A percentile compares a stretch with the other conserved stretches of the same genome.
phyloP scores from a whole-genome alignment of 495 filamentous ascomycete genomes.

The Tricharina praecox region DNA sequence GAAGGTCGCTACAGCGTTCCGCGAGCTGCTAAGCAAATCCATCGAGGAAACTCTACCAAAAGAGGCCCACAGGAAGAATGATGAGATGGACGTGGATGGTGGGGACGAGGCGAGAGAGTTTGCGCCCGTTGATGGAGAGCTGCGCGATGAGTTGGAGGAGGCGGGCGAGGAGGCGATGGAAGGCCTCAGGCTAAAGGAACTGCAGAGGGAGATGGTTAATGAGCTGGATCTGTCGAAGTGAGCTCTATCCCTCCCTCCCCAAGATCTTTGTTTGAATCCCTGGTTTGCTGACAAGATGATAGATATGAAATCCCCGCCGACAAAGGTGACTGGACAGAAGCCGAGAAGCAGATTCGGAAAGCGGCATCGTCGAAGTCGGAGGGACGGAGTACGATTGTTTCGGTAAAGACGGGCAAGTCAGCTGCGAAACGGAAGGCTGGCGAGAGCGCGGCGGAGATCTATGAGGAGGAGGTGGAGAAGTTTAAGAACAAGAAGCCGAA shows the following conservation, averaged over 20 bases:
- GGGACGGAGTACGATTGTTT: conserved; percentile 50
- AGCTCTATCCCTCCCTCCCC: conserved; percentile 30
- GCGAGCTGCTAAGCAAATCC: conserved; percentile 52
- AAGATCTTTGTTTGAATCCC: no score
- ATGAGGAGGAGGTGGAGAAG: conserved; percentile 40
- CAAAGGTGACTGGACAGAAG: conserved; percentile 57
- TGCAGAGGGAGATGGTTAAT: conserved; percentile 74
- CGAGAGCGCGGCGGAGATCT: conserved; percentile 43
- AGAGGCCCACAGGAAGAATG: conserved; percentile 36
- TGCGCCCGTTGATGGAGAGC: conserved; percentile 46
- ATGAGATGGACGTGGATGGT: conserved; percentile 35
- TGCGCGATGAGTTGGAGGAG: conserved; percentile 77
- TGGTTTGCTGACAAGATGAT: no score
- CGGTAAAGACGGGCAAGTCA: conserved; percentile 53
- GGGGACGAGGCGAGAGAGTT: conserved; percentile 51
- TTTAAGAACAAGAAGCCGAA: conserved; percentile 42
- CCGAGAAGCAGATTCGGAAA: conserved; percentile 56
- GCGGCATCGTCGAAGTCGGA: conserved; percentile 34
- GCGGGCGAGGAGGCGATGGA: conserved; percentile 58
- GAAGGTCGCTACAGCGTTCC: conserved; percentile 65
- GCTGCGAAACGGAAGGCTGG: conserved; percentile 60
- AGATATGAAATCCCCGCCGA: conserved; percentile 71
- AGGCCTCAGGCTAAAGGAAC: conserved; percentile 39
- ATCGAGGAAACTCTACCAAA: conserved; percentile 54
- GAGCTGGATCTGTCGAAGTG: conserved; percentile 75